Evolutionary conservation across 2,329 filamentous ascomycete genomes (phyloP).

Genomic region (Aspergillus puulaauensis): DNA sequence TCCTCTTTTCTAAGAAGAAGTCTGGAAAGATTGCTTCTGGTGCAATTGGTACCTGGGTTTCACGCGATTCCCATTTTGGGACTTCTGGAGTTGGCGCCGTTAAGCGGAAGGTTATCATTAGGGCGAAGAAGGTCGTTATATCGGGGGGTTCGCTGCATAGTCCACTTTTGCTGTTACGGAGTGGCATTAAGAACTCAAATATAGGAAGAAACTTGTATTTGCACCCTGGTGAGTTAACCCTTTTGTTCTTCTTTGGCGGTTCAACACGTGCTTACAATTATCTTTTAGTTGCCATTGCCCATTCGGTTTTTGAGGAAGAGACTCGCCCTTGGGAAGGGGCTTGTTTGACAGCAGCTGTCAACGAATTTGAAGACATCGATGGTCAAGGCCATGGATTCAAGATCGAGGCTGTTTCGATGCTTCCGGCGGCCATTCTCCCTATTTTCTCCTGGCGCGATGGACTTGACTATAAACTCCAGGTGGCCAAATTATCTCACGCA

Average conservation of each 20-base stretch:
- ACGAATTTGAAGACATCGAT: conserved; percentile 78
- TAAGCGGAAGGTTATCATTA: conserved; percentile 66
- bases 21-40: conserved; percentile 64
- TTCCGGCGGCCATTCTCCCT: conserved; percentile 65
- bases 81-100: conserved; percentile 53
- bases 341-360: conserved; percentile 76
- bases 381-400: conserved; percentile 78
- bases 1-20: conserved; percentile 63
- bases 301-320: conserved; percentile 67
- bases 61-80: conserved; percentile 63
- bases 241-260: background rate
- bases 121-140: conserved; percentile 78
- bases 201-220: conserved; percentile 80
- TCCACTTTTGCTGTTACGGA: conserved; percentile 73
- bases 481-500: conserved; percentile 67
- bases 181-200: conserved; percentile 76
- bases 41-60: conserved; percentile 72
- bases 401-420: conserved; percentile 73
- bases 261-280: background rate
- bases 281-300: conserved; percentile 38
- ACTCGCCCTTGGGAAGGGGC: conserved; percentile 72
- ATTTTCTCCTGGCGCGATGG: conserved; percentile 67
- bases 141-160: conserved; percentile 74
- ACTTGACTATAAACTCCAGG: conserved; percentile 69
- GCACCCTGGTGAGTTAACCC: conserved; percentile 66